A percentile compares a stretch with the other conserved stretches of the same genome.
Conservation (phyloP, 805 yeast genomes). For the Middelhovenomyces tepae region DNA sequence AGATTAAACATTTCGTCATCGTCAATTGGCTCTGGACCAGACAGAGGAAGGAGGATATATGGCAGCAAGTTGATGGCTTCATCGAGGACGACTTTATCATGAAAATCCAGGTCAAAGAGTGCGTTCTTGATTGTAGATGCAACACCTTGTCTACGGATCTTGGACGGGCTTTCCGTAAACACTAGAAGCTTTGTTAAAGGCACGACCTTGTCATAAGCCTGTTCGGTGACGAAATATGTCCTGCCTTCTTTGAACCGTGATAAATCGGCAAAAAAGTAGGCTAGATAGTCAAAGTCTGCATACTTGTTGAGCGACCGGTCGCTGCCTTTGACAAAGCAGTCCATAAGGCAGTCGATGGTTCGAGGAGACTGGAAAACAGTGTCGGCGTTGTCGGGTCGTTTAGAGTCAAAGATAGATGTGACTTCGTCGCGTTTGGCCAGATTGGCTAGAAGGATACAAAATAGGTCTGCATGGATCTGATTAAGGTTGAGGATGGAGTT, state of each 20-base stretch:
- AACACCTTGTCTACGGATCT: conserved; percentile 81
- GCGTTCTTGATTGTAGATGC: conserved; percentile 89
- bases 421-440: conserved; percentile 70
- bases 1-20: conserved; percentile 80
- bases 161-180: conserved; percentile 70
- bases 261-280: conserved; percentile 83
- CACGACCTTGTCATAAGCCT: conserved; percentile 63
- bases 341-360: conserved; percentile 69
- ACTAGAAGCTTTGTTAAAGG: conserved; percentile 76
- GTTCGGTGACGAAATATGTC: conserved; percentile 63
- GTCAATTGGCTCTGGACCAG: conserved; percentile 62
- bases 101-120: conserved; percentile 68
- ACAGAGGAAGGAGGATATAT: conserved; percentile 69
- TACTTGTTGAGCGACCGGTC: conserved; percentile 61
- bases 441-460: conserved; percentile 77
- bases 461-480: conserved; percentile 67
- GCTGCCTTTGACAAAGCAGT: conserved; percentile 78
- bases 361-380: conserved; percentile 44
- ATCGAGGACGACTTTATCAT: conserved; percentile 49
- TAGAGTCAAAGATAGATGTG: conserved; percentile 39
- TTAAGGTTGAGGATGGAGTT: conserved; percentile 37
- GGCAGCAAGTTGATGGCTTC: conserved; percentile 67
- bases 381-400: conserved; percentile 26
- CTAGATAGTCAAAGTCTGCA: conserved; percentile 73
- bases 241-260: conserved; percentile 57